Percentiles rank a stretch among this genome's conserved stretches.
phyloP scores from a whole-genome alignment of 192 early-diverging fungal species.

The Gonapodya prolifera region DNA sequence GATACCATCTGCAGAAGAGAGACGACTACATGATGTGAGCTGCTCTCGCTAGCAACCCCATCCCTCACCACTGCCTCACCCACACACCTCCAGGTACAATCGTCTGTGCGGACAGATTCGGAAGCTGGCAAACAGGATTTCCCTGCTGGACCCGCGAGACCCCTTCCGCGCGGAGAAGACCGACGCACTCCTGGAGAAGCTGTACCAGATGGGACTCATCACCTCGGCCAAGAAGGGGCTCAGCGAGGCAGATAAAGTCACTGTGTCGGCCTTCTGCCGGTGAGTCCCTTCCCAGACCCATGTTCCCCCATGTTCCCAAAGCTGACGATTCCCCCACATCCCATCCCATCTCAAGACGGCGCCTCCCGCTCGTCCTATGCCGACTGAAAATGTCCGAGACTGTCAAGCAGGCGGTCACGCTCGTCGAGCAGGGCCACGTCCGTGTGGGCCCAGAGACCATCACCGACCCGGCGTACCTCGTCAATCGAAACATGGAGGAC shows the following conservation, averaged over 20 bases:
- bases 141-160: conserved; percentile 73
- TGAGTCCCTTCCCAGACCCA: no score
- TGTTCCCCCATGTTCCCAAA: no score
- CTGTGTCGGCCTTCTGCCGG: conserved; percentile 76
- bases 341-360: conserved; percentile 34
- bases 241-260: conserved; percentile 63
- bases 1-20: conserved; percentile 76
- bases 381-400: conserved; percentile 91
- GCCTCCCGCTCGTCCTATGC: conserved; percentile 85
- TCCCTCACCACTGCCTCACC: conserved; percentile 20
- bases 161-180: conserved; percentile 62
- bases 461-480: conserved; percentile 78
- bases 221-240: conserved; percentile 57
- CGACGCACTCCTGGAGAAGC: conserved; percentile 65
- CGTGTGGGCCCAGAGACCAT: conserved; percentile 84
- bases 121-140: conserved; percentile 70
- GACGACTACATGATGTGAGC: conserved; percentile 78
- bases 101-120: conserved; percentile 65
- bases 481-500: conserved; percentile 84
- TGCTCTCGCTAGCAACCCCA: neutral
- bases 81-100: conserved; percentile 45
- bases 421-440: conserved; percentile 91
- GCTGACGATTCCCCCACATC: no score
- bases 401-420: conserved; percentile 75
- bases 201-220: conserved; percentile 77